Evolutionary conservation across 2,329 filamentous ascomycete species (phyloP), one percentile per base, ranked within the genome.

Genomic region (Trichophyton mentagrophytes): DNA sequence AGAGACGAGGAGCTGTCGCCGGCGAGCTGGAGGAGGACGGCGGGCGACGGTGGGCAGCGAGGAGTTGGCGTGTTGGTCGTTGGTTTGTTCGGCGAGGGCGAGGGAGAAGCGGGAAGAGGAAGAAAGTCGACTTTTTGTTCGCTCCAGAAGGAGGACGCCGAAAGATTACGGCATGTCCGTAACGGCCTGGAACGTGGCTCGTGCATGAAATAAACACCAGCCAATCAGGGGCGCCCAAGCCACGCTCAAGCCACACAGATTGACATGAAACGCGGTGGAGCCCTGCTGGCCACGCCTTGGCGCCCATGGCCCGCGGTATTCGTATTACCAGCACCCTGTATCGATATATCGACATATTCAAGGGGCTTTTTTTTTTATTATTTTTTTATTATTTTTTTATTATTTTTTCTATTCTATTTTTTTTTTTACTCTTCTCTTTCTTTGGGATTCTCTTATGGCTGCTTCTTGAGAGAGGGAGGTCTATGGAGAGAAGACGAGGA

Each of bases 141-240:
- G 44, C 17, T 11, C n/a, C 17, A 22, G 44, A 51, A 51, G 46
- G 25, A 51, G 46, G 13, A 22, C 13, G 11, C 20, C 4, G 20
- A 22, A 51, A 55, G 27, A 27, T 53, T 55, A 55, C 51, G 51
- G 51, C 51, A 55, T 55, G 27, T 38, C 40, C 11, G 51, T 55
- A 55, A 55, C 51, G 51, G 51, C 51, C 51, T 27, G 51, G 30
- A 55, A 27, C 27, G 51, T 55, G 51, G 51, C 51, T 55, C 25
- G 51, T 55, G 51, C 51, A 51, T 51, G 22, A 51, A 51, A 27
- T 9, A 27, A 51, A 51, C 20, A 36, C 15, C 8, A 6, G 25
- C 51, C 51, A 55, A 55, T 55, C 51, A 55, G 3, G 3, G 8
- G 11, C 8, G 27, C 51, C 13, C 27, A 38, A 55, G 30, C 27